A percentile compares a stretch with the other conserved stretches of the same genome.
phyloP scores from a whole-genome alignment of 2,329 filamentous ascomycete genomes.

The Ophiocordyceps unilateralis region DNA sequence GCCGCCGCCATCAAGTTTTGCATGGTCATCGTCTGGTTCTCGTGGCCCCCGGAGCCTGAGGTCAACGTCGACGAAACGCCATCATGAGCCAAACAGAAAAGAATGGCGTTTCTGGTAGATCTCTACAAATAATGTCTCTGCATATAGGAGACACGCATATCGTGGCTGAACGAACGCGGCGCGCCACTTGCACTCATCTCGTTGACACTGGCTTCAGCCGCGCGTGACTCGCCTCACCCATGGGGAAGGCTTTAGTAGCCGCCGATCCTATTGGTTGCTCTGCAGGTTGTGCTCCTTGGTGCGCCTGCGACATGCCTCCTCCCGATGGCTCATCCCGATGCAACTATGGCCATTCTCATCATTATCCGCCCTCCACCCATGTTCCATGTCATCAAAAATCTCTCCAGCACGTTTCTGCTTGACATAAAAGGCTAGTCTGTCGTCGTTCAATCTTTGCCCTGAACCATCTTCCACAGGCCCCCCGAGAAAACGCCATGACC shows the following conservation, averaged over 20 bases:
- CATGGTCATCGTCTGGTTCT: conserved; percentile 39
- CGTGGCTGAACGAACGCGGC: neutral
- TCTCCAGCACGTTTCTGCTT: too few species aligned
- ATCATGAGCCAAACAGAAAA: neutral
- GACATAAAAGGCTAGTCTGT: neutral
- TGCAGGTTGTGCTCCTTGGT: neutral
- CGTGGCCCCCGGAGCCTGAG: conserved; percentile 35
- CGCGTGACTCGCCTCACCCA: neutral
- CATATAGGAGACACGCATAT: too few species aligned
- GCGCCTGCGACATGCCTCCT: neutral
- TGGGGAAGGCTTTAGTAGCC: neutral
- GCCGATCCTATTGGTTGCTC: neutral
- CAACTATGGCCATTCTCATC: neutral
- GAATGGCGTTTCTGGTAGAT: too few species aligned
- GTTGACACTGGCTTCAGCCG: neutral
- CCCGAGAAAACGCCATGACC: neutral
- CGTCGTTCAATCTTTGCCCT: neutral
- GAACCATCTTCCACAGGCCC: too few species aligned
- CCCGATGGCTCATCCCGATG: neutral
- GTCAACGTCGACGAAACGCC: conserved; percentile 9
- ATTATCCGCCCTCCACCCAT: neutral
- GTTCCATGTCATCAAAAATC: too few species aligned
- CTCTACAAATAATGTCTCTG: too few species aligned
- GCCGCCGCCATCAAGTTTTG: conserved; percentile 36
- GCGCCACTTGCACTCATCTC: neutral